Base-by-base conservation (phyloP, 2,329 filamentous ascomycete genomes). In the Fonsecaea monophora region DNA sequence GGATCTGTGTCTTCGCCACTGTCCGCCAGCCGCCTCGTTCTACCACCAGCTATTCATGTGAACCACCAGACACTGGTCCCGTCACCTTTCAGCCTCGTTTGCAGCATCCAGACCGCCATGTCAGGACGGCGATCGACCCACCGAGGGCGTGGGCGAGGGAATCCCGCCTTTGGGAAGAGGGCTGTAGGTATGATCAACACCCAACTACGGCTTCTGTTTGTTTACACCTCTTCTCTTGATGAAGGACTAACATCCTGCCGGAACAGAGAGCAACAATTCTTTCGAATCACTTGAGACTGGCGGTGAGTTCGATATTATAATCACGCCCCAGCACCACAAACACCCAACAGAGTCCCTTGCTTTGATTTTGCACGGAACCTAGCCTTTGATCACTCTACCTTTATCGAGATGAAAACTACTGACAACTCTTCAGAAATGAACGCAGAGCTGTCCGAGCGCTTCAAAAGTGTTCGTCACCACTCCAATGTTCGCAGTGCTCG, bases 401-500 rank as follows among this genome's bases (percentile, higher is more conserved):
- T 35, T 2, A 37, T 35, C 8, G 53, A 37, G n/a, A 18, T 18
- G 13, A 18, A 60, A 34, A 10, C n/a, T 53, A n/a, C 42, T 60
- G 42, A 60, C 42, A 8, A 30, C 34, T 62, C n/a, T 45, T 38
- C 59, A 64, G 71, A 72, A 50, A 66, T 73, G 63, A 73, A 73
- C 53, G 56, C 67, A 55, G 59, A 71, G 38, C 62, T 73, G 30
- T 50, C 65, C 5, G 72, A 73, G 56, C 66, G 68, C 10, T 71
- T 73, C 62, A 56, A 57, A 59, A 66, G 67, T 18, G 57, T 42
- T 38, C 15, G 32, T 15, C 59, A 62, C 6, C 45, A 18, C 21
- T 55, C 57, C 54, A 65, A 68, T 18, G 53, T 42, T n/a, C 54
- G 55, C n/a, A 32, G 61, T 25, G 40, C 57, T 5, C n/a, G 30